These are phyloP conservation scores for Coniochaeta ligniaria DNA, from an alignment of 2,329 filamentous ascomycete genomes.

Conservation along the genomic window DNA sequence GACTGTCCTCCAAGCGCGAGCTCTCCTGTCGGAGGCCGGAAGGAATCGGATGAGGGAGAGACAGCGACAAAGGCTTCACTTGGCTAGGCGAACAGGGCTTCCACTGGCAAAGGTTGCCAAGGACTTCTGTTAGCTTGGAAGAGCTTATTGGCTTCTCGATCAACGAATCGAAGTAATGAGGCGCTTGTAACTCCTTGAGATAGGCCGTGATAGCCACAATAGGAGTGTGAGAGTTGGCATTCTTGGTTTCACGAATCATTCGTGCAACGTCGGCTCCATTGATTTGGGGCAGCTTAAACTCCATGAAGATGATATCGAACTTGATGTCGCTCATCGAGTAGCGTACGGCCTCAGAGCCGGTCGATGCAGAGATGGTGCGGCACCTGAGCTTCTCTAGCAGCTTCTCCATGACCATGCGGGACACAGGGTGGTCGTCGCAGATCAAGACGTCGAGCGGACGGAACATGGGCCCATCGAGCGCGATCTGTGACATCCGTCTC, in stretches of 20 bases:
- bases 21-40: conserved; percentile 61
- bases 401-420: conserved; percentile 97
- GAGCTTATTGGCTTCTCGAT: conserved; percentile 96
- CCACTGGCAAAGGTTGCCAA: conserved; percentile 88
- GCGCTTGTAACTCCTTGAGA: conserved; percentile 90
- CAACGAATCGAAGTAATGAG: conserved; percentile 90
- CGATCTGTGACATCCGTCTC: conserved; percentile 87
- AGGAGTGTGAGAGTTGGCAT: conserved; percentile 87
- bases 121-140: conserved; percentile 80
- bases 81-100: conserved; percentile 59
- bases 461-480: conserved; percentile 77
- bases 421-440: conserved; percentile 96
- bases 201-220: conserved; percentile 97
- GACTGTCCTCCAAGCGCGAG: conserved; percentile 66
- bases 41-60: conserved; percentile 50
- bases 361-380: conserved; percentile 84
- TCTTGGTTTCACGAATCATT: conserved; percentile 96
- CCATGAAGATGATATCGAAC: conserved; percentile 97
- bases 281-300: conserved; percentile 91
- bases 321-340: conserved; percentile 97
- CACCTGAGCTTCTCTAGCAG: conserved; percentile 91
- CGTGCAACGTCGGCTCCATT: conserved; percentile 92
- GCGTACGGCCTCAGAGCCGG: conserved; percentile 84
- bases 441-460: conserved; percentile 89
- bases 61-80: conserved; percentile 25